Evolutionary conservation across 139 green algal genomes (phyloP).

Genomic region (Closterium sp.): DNA sequence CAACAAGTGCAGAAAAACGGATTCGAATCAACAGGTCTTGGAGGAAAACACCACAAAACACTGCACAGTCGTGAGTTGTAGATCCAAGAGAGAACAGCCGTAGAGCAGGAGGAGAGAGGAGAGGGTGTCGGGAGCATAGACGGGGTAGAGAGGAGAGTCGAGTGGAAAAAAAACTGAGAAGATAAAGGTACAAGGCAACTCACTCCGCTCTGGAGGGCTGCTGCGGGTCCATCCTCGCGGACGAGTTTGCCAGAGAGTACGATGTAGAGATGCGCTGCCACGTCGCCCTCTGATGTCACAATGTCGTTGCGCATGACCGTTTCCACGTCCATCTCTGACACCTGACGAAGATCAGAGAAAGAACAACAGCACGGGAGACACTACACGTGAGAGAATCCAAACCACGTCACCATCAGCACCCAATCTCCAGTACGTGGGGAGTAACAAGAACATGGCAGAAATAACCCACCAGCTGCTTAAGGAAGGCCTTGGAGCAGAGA

Average conservation of each 20-base stretch:
- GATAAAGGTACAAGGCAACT: background rate
- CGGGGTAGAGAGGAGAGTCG: background rate
- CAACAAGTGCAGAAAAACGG: background rate
- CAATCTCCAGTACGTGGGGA: too few relatives aligned
- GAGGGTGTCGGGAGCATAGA: too few relatives aligned
- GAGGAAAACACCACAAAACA: background rate
- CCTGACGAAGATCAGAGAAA: background rate
- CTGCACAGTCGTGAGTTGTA: too few relatives aligned
- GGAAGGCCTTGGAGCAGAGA: constrained; percentile 8
- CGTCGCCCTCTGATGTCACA: constrained; percentile 11
- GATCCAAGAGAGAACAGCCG: too few relatives aligned
- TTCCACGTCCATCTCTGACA: constrained; percentile 14
- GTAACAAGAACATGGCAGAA: too few relatives aligned
- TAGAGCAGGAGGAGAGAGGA: too few relatives aligned
- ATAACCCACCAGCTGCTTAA: constrained; percentile 8
- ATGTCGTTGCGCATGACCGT: background rate
- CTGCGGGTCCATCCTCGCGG: background rate
- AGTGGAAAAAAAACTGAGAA: background rate
- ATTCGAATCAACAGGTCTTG: background rate
- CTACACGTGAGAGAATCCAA: background rate
- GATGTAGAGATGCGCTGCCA: constrained; percentile 5
- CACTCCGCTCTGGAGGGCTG: background rate
- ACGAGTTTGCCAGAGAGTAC: constrained; percentile 5
- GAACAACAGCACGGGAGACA: background rate
- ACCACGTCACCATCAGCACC: too few relatives aligned